Evolutionary conservation across 1,284 basidiomycete species (phyloP).

Genomic region (Tausonia pullulans): DNA sequence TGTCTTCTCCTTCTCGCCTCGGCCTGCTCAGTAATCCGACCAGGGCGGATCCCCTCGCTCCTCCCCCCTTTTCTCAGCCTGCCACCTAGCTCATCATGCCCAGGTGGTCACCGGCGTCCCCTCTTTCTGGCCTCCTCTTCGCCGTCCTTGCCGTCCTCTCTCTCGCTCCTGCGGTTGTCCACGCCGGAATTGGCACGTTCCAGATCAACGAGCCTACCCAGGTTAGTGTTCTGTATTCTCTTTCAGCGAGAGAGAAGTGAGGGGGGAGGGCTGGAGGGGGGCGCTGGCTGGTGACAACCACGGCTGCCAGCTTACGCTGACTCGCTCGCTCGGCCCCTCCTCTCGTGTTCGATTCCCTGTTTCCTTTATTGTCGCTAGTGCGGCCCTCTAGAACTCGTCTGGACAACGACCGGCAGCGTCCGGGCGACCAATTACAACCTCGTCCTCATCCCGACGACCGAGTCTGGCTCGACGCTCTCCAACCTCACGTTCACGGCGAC

Average conservation of each 20-base stretch:
- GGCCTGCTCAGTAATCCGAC: too few species aligned
- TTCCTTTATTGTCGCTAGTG: neutral
- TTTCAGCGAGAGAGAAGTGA: too few species aligned
- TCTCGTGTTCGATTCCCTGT: too few species aligned
- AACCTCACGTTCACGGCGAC: conserved; percentile 11
- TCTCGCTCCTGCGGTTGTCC: neutral
- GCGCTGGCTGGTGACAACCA: too few species aligned
- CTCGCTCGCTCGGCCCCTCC: too few species aligned
- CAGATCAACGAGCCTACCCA: neutral
- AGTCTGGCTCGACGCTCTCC: neutral
- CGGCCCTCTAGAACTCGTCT: conserved; percentile 1
- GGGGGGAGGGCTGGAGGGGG: too few species aligned
- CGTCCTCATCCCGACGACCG: conserved; percentile 12
- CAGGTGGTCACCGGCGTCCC: neutral
- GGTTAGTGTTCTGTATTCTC: too few species aligned
- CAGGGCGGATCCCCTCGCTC: too few species aligned
- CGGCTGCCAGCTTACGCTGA: too few species aligned
- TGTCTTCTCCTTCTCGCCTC: too few species aligned
- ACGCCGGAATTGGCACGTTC: conserved; percentile 5
- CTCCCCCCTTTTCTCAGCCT: too few species aligned
- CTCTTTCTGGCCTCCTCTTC: neutral
- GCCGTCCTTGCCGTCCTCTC: neutral
- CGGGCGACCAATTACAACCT: conserved; percentile 2
- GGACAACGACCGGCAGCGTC: neutral
- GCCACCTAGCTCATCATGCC: too few species aligned